A percentile compares a stretch with the other conserved stretches of the same genome.
phyloP scores from a whole-genome alignment of 2,329 filamentous ascomycete species.

The Exophiala bonariae region DNA sequence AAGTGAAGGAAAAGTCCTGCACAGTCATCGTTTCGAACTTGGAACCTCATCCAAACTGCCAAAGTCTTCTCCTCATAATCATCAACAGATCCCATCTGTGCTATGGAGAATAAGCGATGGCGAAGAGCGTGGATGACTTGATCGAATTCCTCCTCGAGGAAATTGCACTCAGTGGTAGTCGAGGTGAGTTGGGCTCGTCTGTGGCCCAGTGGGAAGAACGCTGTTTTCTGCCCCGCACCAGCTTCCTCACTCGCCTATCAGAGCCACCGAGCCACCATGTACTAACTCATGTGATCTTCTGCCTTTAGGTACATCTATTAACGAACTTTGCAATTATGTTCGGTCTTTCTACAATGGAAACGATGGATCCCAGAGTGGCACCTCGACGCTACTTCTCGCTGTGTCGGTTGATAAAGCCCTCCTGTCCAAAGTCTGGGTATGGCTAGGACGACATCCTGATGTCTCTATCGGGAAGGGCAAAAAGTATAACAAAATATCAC shows the following conservation, averaged over 20 bases:
- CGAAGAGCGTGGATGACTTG: constrained; percentile 55
- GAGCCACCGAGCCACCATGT: not conserved
- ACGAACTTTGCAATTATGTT: constrained; percentile 36
- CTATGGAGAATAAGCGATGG: constrained; percentile 39
- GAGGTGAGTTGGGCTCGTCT: constrained; percentile 46
- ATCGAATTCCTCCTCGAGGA: constrained; percentile 59
- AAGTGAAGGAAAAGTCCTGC: constrained; percentile 1
- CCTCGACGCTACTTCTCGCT: constrained; percentile 1
- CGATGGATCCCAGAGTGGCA: not conserved
- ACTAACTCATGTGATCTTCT: constrained; percentile 1
- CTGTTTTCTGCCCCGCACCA: not conserved
- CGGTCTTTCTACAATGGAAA: constrained; percentile 37
- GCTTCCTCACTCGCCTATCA: not conserved
- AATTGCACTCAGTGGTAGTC: constrained; percentile 58
- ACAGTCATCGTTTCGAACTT: constrained; percentile 8
- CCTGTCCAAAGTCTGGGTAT: constrained; percentile 57
- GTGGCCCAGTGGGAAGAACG: constrained; percentile 6
- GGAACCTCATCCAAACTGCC: constrained; percentile 11
- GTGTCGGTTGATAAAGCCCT: constrained; percentile 49
- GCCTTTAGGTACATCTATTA: constrained; percentile 16
- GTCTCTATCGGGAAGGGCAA: constrained; percentile 49
- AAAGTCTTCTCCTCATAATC: not conserved
- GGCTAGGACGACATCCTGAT: constrained; percentile 57
- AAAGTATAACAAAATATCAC: constrained; percentile 40
- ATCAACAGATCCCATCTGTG: not conserved